phyloP scores from a whole-genome alignment of 2,329 filamentous ascomycete genomes.

The Fusarium anguioides region DNA sequence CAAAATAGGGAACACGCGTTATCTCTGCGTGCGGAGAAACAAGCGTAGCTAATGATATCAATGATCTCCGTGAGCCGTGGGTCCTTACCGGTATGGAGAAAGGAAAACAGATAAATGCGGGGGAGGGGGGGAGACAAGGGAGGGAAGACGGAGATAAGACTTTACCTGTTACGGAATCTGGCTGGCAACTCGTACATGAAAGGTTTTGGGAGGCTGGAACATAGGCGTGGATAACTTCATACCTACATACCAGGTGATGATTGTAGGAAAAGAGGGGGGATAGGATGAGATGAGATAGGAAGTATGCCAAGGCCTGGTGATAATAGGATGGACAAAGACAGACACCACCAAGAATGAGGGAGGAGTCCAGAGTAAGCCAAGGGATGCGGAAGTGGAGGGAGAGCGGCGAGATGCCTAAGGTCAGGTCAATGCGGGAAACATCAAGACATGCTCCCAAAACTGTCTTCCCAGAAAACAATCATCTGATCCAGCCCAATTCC shows the following conservation, averaged over 20 bases:
- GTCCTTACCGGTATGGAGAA: constrained; percentile 1
- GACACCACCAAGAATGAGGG: too few relatives aligned
- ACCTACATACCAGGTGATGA: constrained; percentile 6
- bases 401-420: background rate
- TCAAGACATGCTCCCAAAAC: background rate
- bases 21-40: constrained; percentile 35
- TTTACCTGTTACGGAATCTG: constrained; percentile 30
- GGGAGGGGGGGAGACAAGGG: constrained; percentile 3
- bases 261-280: constrained; percentile 4
- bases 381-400: background rate
- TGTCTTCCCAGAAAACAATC: background rate
- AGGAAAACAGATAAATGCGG: too few relatives aligned
- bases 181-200: constrained; percentile 38
- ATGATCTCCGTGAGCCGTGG: constrained; percentile 13
- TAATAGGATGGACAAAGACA: background rate
- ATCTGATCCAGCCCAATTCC: background rate
- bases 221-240: constrained; percentile 25
- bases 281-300: background rate
- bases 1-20: constrained; percentile 16
- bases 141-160: constrained; percentile 28
- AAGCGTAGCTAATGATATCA: constrained; percentile 19
- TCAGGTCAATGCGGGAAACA: constrained; percentile 1
- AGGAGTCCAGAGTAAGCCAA: background rate
- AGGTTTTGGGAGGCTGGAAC: constrained; percentile 24
- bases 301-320: constrained; percentile 3